phyloP scores from a whole-genome alignment of 768 basidiomycete genomes.

The Sporobolomyces pararoseus region DNA sequence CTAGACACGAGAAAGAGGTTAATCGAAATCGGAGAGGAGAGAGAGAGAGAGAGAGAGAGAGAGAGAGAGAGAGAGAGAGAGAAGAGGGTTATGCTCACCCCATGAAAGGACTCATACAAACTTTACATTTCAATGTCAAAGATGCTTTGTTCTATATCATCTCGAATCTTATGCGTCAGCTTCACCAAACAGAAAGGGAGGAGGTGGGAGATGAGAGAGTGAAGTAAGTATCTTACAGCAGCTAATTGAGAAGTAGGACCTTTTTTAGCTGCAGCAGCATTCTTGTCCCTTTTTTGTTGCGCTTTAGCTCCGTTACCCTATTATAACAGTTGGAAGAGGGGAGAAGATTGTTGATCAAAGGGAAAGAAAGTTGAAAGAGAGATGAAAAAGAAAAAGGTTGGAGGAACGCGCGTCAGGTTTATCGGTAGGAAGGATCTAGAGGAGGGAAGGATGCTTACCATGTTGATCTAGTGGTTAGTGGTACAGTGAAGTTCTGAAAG shows the following conservation, averaged over 20 bases:
- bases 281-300: constrained; percentile 24
- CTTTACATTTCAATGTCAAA: constrained; percentile 29
- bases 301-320: constrained; percentile 40
- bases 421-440: no score
- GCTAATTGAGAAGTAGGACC: constrained; percentile 30
- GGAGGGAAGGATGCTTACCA: no score
- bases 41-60: background rate
- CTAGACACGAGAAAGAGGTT: no score
- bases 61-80: background rate
- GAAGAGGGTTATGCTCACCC: background rate
- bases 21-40: background rate
- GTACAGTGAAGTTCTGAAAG: no score
- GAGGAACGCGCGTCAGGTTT: background rate
- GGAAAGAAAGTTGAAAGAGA: background rate
- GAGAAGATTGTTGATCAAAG: background rate
- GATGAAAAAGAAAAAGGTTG: background rate
- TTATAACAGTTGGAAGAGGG: background rate
- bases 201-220: background rate
- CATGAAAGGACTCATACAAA: constrained; percentile 35
- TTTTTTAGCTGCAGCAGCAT: constrained; percentile 21
- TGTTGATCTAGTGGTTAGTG: no score
- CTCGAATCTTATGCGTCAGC: no score
- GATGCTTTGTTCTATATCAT: constrained; percentile 22
- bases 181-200: background rate
- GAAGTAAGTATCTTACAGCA: background rate